These are phyloP conservation scores for Trichoderma atrobrunneum DNA, from an alignment of 2,329 filamentous ascomycete species.

Conservation along the genomic window DNA sequence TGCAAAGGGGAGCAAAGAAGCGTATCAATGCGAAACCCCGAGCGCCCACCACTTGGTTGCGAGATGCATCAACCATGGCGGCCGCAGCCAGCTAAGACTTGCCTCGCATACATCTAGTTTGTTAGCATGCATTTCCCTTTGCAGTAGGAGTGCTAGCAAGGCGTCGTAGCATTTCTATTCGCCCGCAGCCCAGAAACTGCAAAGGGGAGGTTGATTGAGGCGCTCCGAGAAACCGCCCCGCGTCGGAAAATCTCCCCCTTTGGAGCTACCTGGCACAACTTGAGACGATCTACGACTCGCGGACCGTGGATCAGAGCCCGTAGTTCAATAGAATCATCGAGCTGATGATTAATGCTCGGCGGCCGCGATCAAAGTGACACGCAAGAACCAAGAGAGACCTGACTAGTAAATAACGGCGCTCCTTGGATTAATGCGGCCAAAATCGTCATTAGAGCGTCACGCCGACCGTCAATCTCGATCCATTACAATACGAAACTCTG, in stretches of 20 bases:
- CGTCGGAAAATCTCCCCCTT: slow-evolving; percentile 9
- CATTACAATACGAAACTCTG: background rate
- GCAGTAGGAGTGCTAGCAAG: background rate
- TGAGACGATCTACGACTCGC: slow-evolving; percentile 32
- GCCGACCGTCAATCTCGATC: slow-evolving; percentile 11
- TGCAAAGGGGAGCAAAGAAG: background rate
- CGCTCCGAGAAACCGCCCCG: slow-evolving; percentile 12
- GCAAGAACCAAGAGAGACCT: background rate
- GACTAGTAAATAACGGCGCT: slow-evolving; percentile 1
- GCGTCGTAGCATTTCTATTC: background rate
- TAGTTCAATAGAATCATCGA: slow-evolving; percentile 47
- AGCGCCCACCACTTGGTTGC: background rate
- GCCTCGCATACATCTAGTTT: background rate
- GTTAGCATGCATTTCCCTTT: background rate
- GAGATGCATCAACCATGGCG: background rate
- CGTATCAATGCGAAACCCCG: background rate
- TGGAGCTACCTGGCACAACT: slow-evolving; percentile 21
- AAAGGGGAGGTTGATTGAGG: slow-evolving; percentile 3
- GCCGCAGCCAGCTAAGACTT: background rate
- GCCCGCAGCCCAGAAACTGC: background rate
- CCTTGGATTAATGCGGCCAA: background rate
- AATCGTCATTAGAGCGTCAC: slow-evolving; percentile 11
- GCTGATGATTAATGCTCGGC: slow-evolving; percentile 31
- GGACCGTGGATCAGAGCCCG: slow-evolving; percentile 30
- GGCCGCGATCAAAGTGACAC: background rate